These are phyloP conservation scores for Funneliformis caledonium DNA, from an alignment of 371 early-diverging fungal genomes.

Conservation along the genomic window DNA sequence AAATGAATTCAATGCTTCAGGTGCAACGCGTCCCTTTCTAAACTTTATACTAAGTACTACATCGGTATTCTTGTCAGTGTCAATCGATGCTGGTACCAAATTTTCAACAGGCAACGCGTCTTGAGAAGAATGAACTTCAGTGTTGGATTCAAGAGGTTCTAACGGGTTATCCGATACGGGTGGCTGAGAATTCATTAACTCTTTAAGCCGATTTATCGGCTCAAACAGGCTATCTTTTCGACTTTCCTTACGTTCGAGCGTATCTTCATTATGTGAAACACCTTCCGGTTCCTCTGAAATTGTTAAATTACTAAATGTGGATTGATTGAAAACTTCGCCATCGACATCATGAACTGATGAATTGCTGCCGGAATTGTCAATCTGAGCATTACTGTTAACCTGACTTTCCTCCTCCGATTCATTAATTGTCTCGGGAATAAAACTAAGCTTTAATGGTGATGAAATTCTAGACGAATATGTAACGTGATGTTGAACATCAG, in stretches of 20 bases:
- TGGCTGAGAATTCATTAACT: constrained; percentile 11
- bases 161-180: background rate
- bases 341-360: background rate
- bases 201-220: constrained; percentile 29
- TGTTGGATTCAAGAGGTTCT: background rate
- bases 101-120: background rate
- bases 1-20: constrained; percentile 12
- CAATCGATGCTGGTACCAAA: background rate
- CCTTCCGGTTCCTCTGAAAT: background rate
- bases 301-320: background rate
- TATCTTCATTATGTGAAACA: background rate
- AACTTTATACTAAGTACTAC: background rate
- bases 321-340: background rate
- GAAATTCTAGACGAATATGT: constrained; percentile 8
- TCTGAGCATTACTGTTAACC: background rate
- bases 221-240: constrained; percentile 2
- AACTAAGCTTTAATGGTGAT: constrained; percentile 31
- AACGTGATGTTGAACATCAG: too few species aligned
- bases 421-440: constrained; percentile 29
- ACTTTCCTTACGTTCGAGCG: background rate
- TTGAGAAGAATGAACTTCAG: background rate
- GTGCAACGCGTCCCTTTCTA: background rate
- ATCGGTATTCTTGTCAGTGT: too few species aligned
- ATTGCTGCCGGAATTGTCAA: background rate
- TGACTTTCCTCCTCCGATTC: constrained; percentile 4